Evolutionary conservation across 2,329 filamentous ascomycete genomes (phyloP).

Genomic region (Zopfia rhizophila): DNA sequence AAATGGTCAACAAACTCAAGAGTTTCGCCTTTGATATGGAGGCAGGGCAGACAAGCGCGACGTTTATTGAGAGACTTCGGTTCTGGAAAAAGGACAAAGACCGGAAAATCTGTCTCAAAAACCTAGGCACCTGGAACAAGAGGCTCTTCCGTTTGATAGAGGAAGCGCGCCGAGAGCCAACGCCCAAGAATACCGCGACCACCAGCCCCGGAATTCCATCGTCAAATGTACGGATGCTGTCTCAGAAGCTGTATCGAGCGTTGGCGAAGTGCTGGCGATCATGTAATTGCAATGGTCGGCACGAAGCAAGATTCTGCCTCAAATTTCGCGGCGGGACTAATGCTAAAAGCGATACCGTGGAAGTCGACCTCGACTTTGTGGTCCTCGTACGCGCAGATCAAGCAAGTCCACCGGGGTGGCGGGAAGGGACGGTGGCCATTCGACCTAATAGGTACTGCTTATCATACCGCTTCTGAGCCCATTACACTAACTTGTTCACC

Average conservation of each 20-base stretch:
- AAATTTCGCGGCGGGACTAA: background rate
- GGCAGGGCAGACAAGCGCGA: background rate
- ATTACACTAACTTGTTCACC: too few relatives aligned
- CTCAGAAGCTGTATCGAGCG: background rate
- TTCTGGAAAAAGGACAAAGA: background rate
- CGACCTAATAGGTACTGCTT: too few relatives aligned
- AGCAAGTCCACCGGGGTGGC: constrained; percentile 2
- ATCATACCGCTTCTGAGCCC: too few relatives aligned
- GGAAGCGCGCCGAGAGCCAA: too few relatives aligned
- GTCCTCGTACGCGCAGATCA: background rate
- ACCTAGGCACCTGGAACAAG: background rate
- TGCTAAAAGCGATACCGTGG: background rate
- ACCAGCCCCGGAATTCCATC: background rate
- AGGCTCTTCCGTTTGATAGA: too few relatives aligned
- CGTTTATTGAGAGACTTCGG: background rate
- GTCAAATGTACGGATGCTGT: background rate
- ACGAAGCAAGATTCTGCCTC: background rate
- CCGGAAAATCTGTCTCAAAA: background rate
- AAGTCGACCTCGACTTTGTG: background rate
- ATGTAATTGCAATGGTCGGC: background rate
- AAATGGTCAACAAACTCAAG: background rate
- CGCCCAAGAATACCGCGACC: background rate
- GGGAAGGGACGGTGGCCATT: background rate
- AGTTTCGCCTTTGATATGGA: background rate
- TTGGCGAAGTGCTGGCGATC: background rate